Percentiles rank a stretch among this genome's conserved stretches.
phyloP scores from a whole-genome alignment of 495 filamentous ascomycete genomes.

The Aspergillus avenaceus region DNA sequence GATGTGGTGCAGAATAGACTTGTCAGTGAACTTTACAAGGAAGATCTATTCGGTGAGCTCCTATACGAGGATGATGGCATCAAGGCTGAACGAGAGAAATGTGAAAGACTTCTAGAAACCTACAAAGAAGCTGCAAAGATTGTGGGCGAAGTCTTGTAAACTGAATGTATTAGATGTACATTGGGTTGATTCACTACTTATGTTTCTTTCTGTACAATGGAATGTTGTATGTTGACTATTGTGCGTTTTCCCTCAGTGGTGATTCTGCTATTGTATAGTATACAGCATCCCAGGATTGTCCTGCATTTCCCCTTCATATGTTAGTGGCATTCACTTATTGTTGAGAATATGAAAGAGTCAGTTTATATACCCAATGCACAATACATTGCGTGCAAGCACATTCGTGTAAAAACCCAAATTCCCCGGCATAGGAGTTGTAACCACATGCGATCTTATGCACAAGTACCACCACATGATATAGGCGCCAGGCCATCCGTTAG shows the following conservation, averaged over 20 bases:
- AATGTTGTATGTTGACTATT: neutral
- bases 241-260: too few relatives aligned
- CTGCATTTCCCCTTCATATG: too few relatives aligned
- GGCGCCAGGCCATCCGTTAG: too few relatives aligned
- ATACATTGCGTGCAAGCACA: too few relatives aligned
- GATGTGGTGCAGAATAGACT: slow-evolving; percentile 95
- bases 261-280: neutral
- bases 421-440: too few relatives aligned
- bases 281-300: neutral
- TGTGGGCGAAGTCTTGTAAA: slow-evolving; percentile 87
- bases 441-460: too few relatives aligned
- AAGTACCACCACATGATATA: too few relatives aligned
- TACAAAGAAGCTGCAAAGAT: slow-evolving; percentile 98
- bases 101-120: slow-evolving; percentile 86
- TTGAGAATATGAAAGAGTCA: too few relatives aligned
- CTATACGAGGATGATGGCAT: slow-evolving; percentile 97
- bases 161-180: neutral
- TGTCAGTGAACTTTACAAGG: slow-evolving; percentile 92
- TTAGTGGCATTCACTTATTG: too few relatives aligned
- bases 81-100: slow-evolving; percentile 96
- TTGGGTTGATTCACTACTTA: too few relatives aligned
- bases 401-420: too few relatives aligned
- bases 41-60: slow-evolving; percentile 86
- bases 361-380: too few relatives aligned
- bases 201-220: neutral